phyloP scores from a whole-genome alignment of 2,329 filamentous ascomycete genomes.

The Sclerotinia borealis region DNA sequence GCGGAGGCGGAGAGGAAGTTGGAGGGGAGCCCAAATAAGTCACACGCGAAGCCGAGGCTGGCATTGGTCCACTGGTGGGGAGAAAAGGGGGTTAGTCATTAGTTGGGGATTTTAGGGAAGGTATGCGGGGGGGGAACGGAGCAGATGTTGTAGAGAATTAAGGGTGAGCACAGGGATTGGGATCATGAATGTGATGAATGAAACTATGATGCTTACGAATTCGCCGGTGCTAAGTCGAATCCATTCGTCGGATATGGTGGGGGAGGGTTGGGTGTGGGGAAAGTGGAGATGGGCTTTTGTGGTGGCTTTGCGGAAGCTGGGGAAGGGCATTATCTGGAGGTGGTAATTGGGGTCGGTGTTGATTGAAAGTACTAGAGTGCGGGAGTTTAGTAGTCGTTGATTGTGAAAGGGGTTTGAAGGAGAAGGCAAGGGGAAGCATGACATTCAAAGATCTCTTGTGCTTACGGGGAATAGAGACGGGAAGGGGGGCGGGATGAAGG shows the following conservation, averaged over 20 bases:
- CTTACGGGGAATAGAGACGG: conserved; percentile 35
- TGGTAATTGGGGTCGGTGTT: conserved; percentile 44
- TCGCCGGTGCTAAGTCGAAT: conserved; percentile 53
- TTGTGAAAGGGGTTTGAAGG: conserved; percentile 47
- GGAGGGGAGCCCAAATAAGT: conserved; percentile 49
- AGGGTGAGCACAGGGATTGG: background rate
- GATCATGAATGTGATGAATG: background rate
- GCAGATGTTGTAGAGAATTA: background rate
- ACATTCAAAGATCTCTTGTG: conserved; percentile 20
- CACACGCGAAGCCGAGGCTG: conserved; percentile 58
- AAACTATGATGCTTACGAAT: conserved; percentile 19
- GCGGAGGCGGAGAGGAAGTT: background rate
- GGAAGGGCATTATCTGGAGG: conserved; percentile 20
- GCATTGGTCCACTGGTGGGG: conserved; percentile 51
- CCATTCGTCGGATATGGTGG: conserved; percentile 57
- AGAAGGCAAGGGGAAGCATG: conserved; percentile 35
- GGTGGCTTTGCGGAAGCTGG: conserved; percentile 33
- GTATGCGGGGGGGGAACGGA: background rate
- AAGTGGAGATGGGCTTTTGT: conserved; percentile 47
- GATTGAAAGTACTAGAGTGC: conserved; percentile 36
- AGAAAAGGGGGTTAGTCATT: background rate
- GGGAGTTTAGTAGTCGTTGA: conserved; percentile 32
- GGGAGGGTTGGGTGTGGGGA: conserved; percentile 39
- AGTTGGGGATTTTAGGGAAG: background rate
- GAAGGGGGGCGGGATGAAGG: conserved; percentile 35